Evolutionary conservation across 1,139 yeast genomes (phyloP), one percentile per base, ranked within the genome.

Genomic region (Suhomyces panamericanus): DNA sequence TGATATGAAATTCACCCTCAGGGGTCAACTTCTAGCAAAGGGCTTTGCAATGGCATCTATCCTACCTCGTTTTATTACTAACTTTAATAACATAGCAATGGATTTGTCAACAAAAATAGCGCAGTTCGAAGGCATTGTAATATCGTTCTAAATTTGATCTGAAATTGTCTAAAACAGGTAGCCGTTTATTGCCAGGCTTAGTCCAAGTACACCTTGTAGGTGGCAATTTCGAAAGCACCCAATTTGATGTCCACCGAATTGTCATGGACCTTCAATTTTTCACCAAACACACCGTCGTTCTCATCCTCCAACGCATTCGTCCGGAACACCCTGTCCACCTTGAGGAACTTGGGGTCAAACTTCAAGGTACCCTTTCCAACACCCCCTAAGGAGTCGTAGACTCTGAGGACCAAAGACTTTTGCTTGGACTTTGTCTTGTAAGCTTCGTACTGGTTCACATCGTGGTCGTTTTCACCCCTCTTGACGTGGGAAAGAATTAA

Each of bases 351-450:
- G 3, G 58, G 43, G 43, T 67, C 64, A 32, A 82, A 64, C 26
- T 67, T 60, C 41, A 89, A 60, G 10, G 57, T 64, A 1, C 87
- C 95, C 1, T 84, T 73, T 48, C 67, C 70, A 12, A 62, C 51
- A 28, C 97, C 98, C 8, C 98, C 98, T 42, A 91, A 72, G 0
- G 96, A 70, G 58, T 91, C 98, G 64, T 89, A 91, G 1, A 88
- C 78, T 56, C 98, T 78, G 31, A 87, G 72, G 29, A 90, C 73
- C 32, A 88, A 68, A 1, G 87, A 78, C 50, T 75, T 78, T 17
- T 50, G 47, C 47, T 74, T 77, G 7, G 45, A 30, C n/a, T 22
- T 26, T 1, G 52, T 42, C 29, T 46, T 38, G 43, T 33, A 53
- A 4, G 52, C 48, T 12, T 49, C 48, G 36, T 43, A 50, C 37